phyloP scores from a whole-genome alignment of 2,329 filamentous ascomycete genomes.

The Aschersonia sp. region DNA sequence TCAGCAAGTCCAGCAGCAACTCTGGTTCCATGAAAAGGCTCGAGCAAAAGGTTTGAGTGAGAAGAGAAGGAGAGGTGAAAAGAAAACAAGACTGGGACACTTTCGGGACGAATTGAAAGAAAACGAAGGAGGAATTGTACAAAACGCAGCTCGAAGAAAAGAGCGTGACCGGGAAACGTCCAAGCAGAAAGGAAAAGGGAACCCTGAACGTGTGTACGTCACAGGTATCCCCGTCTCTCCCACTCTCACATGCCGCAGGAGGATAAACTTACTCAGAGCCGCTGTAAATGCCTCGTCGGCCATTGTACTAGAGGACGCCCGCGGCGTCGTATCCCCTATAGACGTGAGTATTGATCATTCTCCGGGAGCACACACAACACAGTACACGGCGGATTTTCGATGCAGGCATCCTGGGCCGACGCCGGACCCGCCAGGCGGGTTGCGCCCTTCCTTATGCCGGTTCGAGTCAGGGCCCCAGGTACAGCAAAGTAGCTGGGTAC shows the following conservation, averaged over 20 bases:
- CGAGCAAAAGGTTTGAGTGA: slow-evolving; percentile 2
- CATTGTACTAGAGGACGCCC: slow-evolving; percentile 4
- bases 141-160: neutral
- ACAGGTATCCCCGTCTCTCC: neutral
- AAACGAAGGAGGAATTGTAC: neutral
- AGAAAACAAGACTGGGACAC: too few relatives aligned
- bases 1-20: slow-evolving; percentile 1
- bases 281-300: slow-evolving; percentile 6
- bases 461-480: neutral
- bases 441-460: slow-evolving; percentile 1
- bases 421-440: slow-evolving; percentile 3
- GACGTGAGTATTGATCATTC: slow-evolving; percentile 2
- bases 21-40: slow-evolving; percentile 3
- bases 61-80: neutral
- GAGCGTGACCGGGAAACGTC: neutral
- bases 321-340: slow-evolving; percentile 2
- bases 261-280: slow-evolving; percentile 4
- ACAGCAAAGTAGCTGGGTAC: too few relatives aligned
- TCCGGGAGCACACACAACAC: neutral
- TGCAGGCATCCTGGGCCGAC: slow-evolving; percentile 1
- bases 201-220: neutral
- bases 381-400: neutral
- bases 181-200: neutral
- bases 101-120: neutral
- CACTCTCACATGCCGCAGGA: slow-evolving; percentile 1